Conservation (phyloP, 768 basidiomycete genomes). For the Calocera cornea region DNA sequence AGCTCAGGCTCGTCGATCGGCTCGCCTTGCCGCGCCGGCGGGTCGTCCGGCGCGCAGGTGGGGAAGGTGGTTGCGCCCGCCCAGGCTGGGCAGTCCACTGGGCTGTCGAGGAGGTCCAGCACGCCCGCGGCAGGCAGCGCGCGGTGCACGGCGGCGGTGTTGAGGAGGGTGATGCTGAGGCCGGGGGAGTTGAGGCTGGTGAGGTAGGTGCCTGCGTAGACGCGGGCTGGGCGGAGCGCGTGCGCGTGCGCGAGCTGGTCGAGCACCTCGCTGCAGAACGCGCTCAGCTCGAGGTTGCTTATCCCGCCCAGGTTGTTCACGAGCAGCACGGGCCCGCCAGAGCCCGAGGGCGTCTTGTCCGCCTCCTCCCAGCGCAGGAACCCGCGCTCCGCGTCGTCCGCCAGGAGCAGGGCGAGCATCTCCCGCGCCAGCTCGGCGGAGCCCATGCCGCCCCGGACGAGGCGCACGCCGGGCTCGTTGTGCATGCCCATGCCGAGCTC, state of each 20-base stretch:
- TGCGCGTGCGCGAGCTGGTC: constrained; percentile 23
- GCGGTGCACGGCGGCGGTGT: constrained; percentile 25
- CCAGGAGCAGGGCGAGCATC: constrained; percentile 57
- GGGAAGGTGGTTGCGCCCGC: constrained; percentile 21
- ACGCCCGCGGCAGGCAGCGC: constrained; percentile 26
- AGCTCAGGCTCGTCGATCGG: background rate
- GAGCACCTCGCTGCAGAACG: constrained; percentile 44
- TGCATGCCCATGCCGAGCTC: constrained; percentile 82
- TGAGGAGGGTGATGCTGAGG: constrained; percentile 69
- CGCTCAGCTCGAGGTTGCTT: constrained; percentile 68
- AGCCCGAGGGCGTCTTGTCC: constrained; percentile 35
- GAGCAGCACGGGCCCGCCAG: constrained; percentile 50
- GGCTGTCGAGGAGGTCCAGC: constrained; percentile 57
- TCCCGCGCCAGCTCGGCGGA: constrained; percentile 54
- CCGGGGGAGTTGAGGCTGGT: constrained; percentile 90
- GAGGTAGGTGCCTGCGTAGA: constrained; percentile 44
- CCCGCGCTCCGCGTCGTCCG: constrained; percentile 16
- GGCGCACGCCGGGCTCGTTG: constrained; percentile 67
- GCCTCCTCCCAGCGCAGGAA: background rate
- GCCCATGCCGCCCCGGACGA: constrained; percentile 48
- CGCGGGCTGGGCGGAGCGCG: constrained; percentile 28
- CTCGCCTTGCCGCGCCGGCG: background rate
- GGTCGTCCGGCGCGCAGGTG: background rate
- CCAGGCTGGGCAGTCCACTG: constrained; percentile 35
- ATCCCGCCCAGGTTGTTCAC: constrained; percentile 82